A percentile compares a stretch with the other conserved stretches of the same genome.
Evolutionary conservation across 2,329 filamentous ascomycete species (phyloP).

Genomic region (Penicillium concentricum): DNA sequence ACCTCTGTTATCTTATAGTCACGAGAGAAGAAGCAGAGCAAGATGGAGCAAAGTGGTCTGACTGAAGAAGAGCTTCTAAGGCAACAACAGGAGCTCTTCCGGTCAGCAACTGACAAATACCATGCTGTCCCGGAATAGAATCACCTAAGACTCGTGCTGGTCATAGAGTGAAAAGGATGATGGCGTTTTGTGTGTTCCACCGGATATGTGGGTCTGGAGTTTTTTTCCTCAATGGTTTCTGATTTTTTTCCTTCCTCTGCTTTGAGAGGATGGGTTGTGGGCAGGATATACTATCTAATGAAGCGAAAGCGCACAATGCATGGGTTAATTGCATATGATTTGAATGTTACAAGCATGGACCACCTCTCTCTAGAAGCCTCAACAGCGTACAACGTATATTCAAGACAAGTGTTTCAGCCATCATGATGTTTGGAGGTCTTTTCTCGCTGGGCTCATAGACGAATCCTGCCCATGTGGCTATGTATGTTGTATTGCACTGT

Average conservation of each 20-base stretch:
- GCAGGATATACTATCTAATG: conserved; percentile 10
- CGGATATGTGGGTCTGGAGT: conserved; percentile 16
- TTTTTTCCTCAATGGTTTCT: conserved; percentile 8
- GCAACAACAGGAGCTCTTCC: conserved; percentile 89
- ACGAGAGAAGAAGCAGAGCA: conserved; percentile 94
- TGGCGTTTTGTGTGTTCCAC: conserved; percentile 24
- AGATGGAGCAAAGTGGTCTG: conserved; percentile 92
- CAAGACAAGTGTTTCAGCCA: neutral
- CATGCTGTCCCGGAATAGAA: conserved; percentile 50
- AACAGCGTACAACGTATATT: neutral
- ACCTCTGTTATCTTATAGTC: conserved; percentile 55
- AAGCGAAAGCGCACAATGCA: conserved; percentile 3
- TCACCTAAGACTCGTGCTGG: conserved; percentile 28
- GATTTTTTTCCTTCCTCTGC: neutral
- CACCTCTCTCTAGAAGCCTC: neutral
- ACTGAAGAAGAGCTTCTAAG: conserved; percentile 84
- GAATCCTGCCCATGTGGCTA: neutral
- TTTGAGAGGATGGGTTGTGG: conserved; percentile 2
- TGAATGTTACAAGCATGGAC: neutral
- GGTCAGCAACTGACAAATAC: conserved; percentile 72
- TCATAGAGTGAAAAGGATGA: conserved; percentile 28
- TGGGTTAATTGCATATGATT: conserved; percentile 6
- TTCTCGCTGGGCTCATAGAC: neutral
- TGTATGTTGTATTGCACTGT: too few species aligned
- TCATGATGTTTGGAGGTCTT: neutral